Evolutionary conservation across 2,329 filamentous ascomycete species (phyloP), one percentile per base, ranked within the genome.

Genomic region (Ceratocystis alfenasii): DNA sequence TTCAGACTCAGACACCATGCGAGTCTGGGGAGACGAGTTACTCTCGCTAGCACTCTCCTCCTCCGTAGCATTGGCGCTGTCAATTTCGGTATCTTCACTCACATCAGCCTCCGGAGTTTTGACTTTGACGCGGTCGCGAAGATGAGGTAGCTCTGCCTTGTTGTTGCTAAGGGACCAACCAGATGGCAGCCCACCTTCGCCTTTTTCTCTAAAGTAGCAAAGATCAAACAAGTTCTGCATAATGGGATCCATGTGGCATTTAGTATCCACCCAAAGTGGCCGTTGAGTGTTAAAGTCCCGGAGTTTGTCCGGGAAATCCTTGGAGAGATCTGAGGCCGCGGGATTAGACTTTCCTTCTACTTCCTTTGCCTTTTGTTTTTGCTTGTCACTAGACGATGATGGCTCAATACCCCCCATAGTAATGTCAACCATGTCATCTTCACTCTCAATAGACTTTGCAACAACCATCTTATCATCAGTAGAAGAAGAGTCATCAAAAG

Each of bases 391-490:
- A 15, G 36, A 41, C 36, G 10, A 41, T 41, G 36, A 41, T 15
- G 65, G 33, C 28, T 36, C 36, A 28, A 45, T 60, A 8, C 44
- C 64, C 8, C 85, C 86, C 87, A 96, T 92, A 0, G 88, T 89
- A 17, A 99, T 86, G 72, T 96, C 89, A 5, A 97, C 89, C 71
- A 96, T 84, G 68, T 90, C 90, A 68, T 96, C 92, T 74, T 96
- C 93, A 8, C 90, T 89, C 73, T 92, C 87, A 1, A 95, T 83
- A 2, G 92, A 96, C 33, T 84, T 82, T 57, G 90, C 87, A 67
- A 87, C 83, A 60, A 96, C 81, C 48, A 59, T 59, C 72, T 87
- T 88, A 69, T 88, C 84, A 2, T 82, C 83, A 68, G 85, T 82
- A 0, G 83, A 86, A 22, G 85, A 82, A n/a, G 71, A 75, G 17